phyloP scores from a whole-genome alignment of 495 filamentous ascomycete species.

The Neurospora sp. region DNA sequence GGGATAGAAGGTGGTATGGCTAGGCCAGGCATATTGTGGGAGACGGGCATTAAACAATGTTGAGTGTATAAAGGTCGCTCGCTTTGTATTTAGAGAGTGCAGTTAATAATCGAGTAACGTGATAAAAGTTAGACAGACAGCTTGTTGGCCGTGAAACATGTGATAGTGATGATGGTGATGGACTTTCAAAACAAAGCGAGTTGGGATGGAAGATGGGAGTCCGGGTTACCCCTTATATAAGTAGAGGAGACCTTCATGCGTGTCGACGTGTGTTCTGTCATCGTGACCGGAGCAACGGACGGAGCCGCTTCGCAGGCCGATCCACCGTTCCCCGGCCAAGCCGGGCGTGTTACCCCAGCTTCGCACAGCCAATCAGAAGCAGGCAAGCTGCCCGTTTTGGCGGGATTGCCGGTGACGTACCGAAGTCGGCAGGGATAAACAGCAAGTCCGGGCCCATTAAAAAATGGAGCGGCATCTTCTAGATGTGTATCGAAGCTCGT shows the following conservation, averaged over 20 bases:
- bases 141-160: background rate
- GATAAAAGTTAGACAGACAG: background rate
- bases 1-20: background rate
- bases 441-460: slow-evolving; percentile 10
- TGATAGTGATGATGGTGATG: background rate
- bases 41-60: background rate
- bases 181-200: background rate
- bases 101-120: background rate
- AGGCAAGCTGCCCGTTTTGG: background rate
- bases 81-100: background rate
- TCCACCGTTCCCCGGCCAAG: background rate
- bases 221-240: background rate
- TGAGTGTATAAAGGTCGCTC: background rate
- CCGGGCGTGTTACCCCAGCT: background rate
- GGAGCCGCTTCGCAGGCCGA: background rate
- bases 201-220: background rate
- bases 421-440: slow-evolving; percentile 11
- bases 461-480: slow-evolving; percentile 21
- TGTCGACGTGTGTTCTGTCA: background rate
- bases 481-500: slow-evolving; percentile 22
- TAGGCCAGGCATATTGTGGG: background rate
- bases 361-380: slow-evolving; percentile 6
- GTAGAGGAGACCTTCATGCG: background rate
- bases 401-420: background rate
- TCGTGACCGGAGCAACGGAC: background rate